Percentiles rank a stretch among this genome's conserved stretches.
phyloP scores from a whole-genome alignment of 257 asterid species.

The Solanum medicagineum region DNA sequence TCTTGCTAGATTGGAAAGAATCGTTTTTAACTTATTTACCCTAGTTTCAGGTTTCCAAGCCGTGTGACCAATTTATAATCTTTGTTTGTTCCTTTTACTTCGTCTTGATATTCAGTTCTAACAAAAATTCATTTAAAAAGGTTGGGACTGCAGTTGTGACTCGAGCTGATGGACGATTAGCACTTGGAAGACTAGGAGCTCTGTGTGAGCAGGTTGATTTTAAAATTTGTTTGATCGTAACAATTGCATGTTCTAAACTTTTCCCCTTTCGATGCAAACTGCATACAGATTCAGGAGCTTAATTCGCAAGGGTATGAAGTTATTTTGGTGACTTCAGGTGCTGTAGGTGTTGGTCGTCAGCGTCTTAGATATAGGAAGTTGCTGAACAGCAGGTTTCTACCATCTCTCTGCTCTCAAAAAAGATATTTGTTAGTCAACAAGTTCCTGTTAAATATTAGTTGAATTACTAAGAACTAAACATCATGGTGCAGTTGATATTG shows the following conservation, averaged over 20 bases:
- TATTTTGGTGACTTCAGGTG: constrained; percentile 94
- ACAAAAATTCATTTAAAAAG: constrained; percentile 16
- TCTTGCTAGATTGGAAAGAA: background rate
- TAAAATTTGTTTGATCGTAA: background rate
- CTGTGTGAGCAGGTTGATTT: constrained; percentile 84
- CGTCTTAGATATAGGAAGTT: constrained; percentile 72
- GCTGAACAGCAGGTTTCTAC: constrained; percentile 71
- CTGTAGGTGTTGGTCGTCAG: constrained; percentile 96
- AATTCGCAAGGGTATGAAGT: constrained; percentile 78
- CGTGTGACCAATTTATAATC: background rate
- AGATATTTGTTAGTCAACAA: background rate
- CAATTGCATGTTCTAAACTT: constrained; percentile 1
- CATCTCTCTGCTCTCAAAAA: background rate
- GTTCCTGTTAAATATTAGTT: background rate
- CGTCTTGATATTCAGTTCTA: background rate
- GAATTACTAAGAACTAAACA: background rate
- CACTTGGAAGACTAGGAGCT: constrained; percentile 94
- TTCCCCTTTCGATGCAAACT: constrained; percentile 1
- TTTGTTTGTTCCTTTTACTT: background rate
- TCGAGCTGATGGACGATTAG: constrained; percentile 66
- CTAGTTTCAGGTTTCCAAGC: background rate
- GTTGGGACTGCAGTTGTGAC: constrained; percentile 90
- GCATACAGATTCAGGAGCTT: constrained; percentile 74
- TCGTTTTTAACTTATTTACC: background rate
- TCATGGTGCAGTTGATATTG: background rate